A percentile compares a stretch with the other conserved stretches of the same genome.
phyloP scores from a whole-genome alignment of 768 basidiomycete genomes.

The Leccinum ochraceum region DNA sequence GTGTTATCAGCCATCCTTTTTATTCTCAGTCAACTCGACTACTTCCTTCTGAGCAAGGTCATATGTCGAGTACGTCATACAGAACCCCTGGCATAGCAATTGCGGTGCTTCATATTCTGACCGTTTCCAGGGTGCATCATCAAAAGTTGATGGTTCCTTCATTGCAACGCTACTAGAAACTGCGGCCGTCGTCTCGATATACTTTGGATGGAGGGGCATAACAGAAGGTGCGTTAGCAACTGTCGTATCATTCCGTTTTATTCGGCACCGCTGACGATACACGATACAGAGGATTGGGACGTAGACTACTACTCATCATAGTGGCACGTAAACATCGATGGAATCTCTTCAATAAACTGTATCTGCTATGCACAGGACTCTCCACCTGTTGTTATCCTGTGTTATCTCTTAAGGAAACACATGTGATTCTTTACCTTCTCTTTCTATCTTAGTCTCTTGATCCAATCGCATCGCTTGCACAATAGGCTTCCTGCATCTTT shows the following conservation, averaged over 20 bases:
- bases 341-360: slow-evolving; percentile 8
- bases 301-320: slow-evolving; percentile 50
- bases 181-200: slow-evolving; percentile 64
- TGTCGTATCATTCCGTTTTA: neutral
- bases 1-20: slow-evolving; percentile 74
- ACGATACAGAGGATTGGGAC: slow-evolving; percentile 49
- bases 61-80: slow-evolving; percentile 62
- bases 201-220: slow-evolving; percentile 83
- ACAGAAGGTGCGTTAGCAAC: slow-evolving; percentile 68
- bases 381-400: slow-evolving; percentile 2
- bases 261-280: slow-evolving; percentile 2
- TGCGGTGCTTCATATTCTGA: slow-evolving; percentile 12
- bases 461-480: neutral
- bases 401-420: slow-evolving; percentile 8
- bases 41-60: slow-evolving; percentile 75
- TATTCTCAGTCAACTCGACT: slow-evolving; percentile 77
- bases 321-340: neutral
- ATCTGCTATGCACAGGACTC: slow-evolving; percentile 11
- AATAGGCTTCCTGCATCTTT: slow-evolving; percentile 2
- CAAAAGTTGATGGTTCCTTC: slow-evolving; percentile 84
- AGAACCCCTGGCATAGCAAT: neutral
- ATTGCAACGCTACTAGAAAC: slow-evolving; percentile 85
- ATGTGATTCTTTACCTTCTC: slow-evolving; percentile 1
- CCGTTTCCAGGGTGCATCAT: slow-evolving; percentile 52
- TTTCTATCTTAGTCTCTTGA: neutral